Evolutionary conservation across 2,329 filamentous ascomycete genomes (phyloP).

Genomic region (Fusarium clavum): DNA sequence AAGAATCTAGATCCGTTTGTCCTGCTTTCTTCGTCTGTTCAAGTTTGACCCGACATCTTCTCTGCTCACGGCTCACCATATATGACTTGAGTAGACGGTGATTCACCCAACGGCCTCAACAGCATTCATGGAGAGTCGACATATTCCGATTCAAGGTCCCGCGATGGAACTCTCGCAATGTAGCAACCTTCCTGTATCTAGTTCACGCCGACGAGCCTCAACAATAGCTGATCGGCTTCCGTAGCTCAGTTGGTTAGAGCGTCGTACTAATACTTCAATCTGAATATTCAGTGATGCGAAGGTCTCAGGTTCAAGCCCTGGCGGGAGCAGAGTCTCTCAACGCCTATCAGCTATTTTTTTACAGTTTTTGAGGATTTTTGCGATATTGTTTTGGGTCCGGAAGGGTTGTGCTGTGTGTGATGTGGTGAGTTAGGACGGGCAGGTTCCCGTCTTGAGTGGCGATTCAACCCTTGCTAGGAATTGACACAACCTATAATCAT

Average conservation of each 20-base stretch:
- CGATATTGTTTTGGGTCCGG: neutral
- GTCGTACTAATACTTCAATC: slow-evolving; percentile 2
- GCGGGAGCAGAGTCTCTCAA: neutral
- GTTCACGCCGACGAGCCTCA: rapidly evolving
- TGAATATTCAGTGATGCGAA: neutral
- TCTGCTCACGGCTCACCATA: neutral
- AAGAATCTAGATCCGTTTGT: too few relatives aligned
- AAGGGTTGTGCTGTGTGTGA: neutral
- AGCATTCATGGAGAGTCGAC: neutral
- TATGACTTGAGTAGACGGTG: too few relatives aligned
- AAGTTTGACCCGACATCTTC: neutral
- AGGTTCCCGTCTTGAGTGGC: too few relatives aligned
- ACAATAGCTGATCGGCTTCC: slow-evolving; percentile 1
- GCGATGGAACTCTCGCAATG: neutral
- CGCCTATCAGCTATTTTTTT: neutral
- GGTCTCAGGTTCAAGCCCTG: slow-evolving; percentile 2
- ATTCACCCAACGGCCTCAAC: neutral
- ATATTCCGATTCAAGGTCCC: neutral
- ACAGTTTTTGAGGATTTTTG: neutral
- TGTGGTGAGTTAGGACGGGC: neutral
- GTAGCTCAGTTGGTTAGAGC: slow-evolving; percentile 5
- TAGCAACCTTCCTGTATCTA: rapidly evolving
- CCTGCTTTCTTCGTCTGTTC: too few relatives aligned
- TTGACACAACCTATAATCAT: too few relatives aligned
- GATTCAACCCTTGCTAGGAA: too few relatives aligned